Conservation (phyloP, 805 yeast species). For the Scheffersomyces lignosus region DNA sequence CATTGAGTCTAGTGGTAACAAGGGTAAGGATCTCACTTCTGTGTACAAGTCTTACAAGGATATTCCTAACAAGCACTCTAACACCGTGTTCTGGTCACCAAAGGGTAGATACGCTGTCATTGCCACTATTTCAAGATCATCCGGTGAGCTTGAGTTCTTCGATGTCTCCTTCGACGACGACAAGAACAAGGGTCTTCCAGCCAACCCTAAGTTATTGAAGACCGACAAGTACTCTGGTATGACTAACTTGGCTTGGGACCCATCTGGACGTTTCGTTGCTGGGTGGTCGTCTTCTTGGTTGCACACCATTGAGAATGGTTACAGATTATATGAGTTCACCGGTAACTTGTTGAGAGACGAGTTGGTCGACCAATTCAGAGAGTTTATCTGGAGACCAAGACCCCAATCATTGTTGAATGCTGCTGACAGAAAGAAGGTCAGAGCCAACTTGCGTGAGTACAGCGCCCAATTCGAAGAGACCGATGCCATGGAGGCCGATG, state of each 20-base stretch:
- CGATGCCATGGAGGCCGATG: constrained; percentile 94
- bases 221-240: constrained; percentile 71
- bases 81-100: constrained; percentile 86
- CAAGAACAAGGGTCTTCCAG: constrained; percentile 47
- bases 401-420: constrained; percentile 75
- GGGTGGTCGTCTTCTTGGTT: constrained; percentile 87
- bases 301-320: constrained; percentile 87
- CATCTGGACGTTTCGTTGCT: constrained; percentile 87
- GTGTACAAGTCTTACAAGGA: constrained; percentile 61
- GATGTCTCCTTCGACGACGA: constrained; percentile 85
- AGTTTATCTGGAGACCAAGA: constrained; percentile 96
- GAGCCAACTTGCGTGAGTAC: constrained; percentile 86
- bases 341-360: constrained; percentile 80
- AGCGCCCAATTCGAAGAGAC: constrained; percentile 90
- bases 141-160: constrained; percentile 78
- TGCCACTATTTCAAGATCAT: constrained; percentile 47
- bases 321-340: constrained; percentile 78
- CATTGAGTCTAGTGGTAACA: constrained; percentile 55
- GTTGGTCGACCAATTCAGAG: constrained; percentile 77
- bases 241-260: constrained; percentile 90
- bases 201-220: constrained; percentile 60
- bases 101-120: constrained; percentile 79
- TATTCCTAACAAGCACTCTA: constrained; percentile 62
- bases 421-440: constrained; percentile 83
- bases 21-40: constrained; percentile 47